These are phyloP conservation scores for Gillenia trifoliata DNA, from an alignment of 306 rosid genomes.

Conservation along the genomic window DNA sequence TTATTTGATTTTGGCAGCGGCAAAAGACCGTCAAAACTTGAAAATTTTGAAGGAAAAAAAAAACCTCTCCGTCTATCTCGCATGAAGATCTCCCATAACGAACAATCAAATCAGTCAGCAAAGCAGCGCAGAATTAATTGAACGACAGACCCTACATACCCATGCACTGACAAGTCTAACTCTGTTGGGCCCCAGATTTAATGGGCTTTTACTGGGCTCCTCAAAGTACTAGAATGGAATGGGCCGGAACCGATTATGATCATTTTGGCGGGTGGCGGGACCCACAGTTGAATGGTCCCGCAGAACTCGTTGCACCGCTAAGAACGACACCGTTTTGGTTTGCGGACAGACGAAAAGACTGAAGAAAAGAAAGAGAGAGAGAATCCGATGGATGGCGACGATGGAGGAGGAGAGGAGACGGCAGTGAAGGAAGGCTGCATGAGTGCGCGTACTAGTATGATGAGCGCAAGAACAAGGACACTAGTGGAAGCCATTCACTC, in stretches of 20 bases:
- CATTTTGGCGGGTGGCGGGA: neutral
- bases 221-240: neutral
- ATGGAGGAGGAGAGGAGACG: neutral
- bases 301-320: neutral
- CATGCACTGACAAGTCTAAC: neutral
- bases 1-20: neutral
- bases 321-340: neutral
- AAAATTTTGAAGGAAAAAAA: too few relatives aligned
- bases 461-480: constrained; percentile 18
- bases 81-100: neutral
- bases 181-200: too few relatives aligned
- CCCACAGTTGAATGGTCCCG: neutral
- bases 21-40: neutral
- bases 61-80: neutral
- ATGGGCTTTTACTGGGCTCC: neutral
- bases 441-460: neutral
- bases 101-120: neutral
- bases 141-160: neutral
- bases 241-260: neutral
- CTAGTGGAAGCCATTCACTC: constrained; percentile 71
- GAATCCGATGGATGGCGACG: neutral
- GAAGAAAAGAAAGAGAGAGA: neutral
- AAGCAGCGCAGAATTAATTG: neutral
- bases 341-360: neutral
- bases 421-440: constrained; percentile 43